Conservation (phyloP, 2,329 filamentous ascomycete species). For the Apiospora phragmitis region DNA sequence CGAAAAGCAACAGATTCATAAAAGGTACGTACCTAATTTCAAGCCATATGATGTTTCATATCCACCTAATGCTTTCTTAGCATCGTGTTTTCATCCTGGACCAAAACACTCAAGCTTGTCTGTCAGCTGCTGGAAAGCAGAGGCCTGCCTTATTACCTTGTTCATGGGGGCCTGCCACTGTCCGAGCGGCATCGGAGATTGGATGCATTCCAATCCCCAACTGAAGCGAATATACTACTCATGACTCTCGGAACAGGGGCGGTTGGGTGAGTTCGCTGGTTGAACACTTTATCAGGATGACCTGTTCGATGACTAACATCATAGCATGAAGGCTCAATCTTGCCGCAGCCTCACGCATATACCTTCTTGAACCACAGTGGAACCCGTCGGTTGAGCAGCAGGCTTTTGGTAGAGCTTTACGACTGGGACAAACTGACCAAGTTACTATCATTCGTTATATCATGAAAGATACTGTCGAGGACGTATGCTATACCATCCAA, state of each 20-base stretch:
- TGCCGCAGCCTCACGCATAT: neutral
- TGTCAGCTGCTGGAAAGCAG: neutral
- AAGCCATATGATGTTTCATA: rapidly evolving
- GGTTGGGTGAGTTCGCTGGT: constrained; percentile 3
- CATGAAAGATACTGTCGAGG: constrained; percentile 11
- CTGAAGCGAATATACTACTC: neutral
- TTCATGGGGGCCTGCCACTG: neutral
- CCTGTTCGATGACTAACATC: too few relatives aligned
- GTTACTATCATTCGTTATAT: constrained; percentile 12
- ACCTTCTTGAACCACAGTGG: constrained; percentile 15
- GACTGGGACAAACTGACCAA: constrained; percentile 9
- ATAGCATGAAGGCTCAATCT: constrained; percentile 7
- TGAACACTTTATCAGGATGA: rapidly evolving
- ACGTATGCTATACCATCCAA: neutral
- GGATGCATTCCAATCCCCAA: neutral
- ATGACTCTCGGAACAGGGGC: constrained; percentile 12
- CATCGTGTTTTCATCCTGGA: constrained; percentile 1
- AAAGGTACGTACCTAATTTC: neutral
- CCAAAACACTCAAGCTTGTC: constrained; percentile 1
- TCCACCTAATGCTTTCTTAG: neutral
- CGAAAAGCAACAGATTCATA: neutral
- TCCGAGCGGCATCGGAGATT: neutral
- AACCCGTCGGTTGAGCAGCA: constrained; percentile 14
- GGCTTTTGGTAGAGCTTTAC: constrained; percentile 8
- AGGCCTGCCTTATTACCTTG: neutral